These are phyloP conservation scores for Ganoderma sp. DNA, from an alignment of 1,284 basidiomycete genomes.

Conservation along the genomic window DNA sequence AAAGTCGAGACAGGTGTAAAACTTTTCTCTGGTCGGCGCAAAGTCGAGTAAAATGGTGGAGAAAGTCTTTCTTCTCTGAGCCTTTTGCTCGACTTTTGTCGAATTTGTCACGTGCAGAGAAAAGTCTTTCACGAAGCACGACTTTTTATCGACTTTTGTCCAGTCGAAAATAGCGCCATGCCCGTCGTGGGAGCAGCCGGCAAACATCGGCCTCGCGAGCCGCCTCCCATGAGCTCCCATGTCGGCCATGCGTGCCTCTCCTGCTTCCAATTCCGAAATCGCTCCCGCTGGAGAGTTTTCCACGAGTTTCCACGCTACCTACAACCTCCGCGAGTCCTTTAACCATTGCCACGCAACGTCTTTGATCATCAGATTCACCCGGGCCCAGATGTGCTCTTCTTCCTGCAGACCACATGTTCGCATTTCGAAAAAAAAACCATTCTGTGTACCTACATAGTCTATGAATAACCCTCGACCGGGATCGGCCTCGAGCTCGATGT, in stretches of 20 bases:
- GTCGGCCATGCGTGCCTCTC: background rate
- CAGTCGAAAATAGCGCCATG: too few relatives aligned
- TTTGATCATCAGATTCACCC: background rate
- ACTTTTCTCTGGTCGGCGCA: too few relatives aligned
- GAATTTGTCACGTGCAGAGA: too few relatives aligned
- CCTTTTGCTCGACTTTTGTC: too few relatives aligned
- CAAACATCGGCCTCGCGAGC: background rate
- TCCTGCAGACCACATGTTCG: constrained; percentile 1
- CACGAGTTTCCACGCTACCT: background rate
- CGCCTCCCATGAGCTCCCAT: background rate
- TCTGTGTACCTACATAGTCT: background rate
- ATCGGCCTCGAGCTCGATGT: background rate
- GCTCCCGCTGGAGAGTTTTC: background rate
- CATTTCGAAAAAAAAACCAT: background rate
- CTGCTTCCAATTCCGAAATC: background rate
- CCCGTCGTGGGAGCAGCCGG: background rate
- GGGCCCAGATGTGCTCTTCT: background rate
- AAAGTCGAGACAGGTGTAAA: too few relatives aligned
- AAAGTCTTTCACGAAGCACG: too few relatives aligned
- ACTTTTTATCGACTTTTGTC: too few relatives aligned
- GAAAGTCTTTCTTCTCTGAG: too few relatives aligned
- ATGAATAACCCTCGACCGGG: background rate
- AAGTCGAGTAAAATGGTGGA: too few relatives aligned
- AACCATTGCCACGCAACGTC: background rate
- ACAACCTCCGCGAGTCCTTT: background rate